These are phyloP conservation scores for Calonectria hawksworthii DNA, from an alignment of 2,329 filamentous ascomycete species.

Conservation along the genomic window DNA sequence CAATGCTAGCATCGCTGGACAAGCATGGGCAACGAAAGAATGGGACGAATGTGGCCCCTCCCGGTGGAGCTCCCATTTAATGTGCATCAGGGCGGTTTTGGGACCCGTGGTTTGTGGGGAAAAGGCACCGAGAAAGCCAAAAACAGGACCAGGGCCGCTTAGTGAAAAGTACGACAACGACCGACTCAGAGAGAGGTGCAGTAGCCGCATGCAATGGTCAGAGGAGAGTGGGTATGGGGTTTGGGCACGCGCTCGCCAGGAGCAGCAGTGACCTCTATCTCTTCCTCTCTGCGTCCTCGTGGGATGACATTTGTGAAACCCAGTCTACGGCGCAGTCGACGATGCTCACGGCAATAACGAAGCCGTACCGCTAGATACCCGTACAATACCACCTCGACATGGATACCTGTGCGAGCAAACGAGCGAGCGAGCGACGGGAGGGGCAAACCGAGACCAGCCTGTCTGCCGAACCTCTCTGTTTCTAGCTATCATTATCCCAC, in stretches of 20 bases:
- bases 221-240: conserved; percentile 9
- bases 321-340: conserved; percentile 2
- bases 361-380: not conserved
- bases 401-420: not conserved
- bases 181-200: not conserved
- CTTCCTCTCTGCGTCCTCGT: not conserved
- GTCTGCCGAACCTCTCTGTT: not conserved
- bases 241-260: not conserved
- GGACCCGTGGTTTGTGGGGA: conserved; percentile 15
- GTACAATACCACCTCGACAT: conserved; percentile 9
- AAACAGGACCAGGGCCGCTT: not conserved
- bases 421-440: not conserved
- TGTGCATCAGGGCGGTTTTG: not conserved
- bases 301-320: not conserved
- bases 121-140: not conserved
- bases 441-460: not conserved
- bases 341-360: conserved; percentile 4
- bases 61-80: conserved; percentile 11
- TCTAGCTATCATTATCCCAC: not conserved
- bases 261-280: not conserved
- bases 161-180: not conserved
- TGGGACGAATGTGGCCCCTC: not conserved
- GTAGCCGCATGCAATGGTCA: not conserved
- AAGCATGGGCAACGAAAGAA: not conserved
- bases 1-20: not conserved